phyloP scores from a whole-genome alignment of 2,329 filamentous ascomycete genomes.

The Sporothrix phasma region DNA sequence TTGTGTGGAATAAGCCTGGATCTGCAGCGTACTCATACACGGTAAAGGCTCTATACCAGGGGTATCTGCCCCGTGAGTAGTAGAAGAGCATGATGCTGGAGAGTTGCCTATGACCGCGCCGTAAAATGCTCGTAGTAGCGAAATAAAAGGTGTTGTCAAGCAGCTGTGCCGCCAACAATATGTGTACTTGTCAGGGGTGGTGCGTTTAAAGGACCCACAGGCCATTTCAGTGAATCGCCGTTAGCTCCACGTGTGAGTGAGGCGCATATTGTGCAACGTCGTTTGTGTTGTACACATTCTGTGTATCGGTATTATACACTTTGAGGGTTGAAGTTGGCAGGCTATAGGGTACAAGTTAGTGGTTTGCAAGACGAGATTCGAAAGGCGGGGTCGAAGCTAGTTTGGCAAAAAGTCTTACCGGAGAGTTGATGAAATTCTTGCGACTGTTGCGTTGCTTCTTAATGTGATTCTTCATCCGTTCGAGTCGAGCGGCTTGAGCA shows the following conservation, averaged over 20 bases:
- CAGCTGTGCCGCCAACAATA: background rate
- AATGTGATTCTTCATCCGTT: slow-evolving; percentile 96
- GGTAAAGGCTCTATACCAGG: background rate
- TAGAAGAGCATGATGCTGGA: background rate
- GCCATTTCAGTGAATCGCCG: background rate
- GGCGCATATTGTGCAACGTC: background rate
- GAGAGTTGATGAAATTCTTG: slow-evolving; percentile 91
- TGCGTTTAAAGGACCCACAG: background rate
- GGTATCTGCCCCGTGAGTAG: background rate
- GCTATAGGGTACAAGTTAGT: slow-evolving; percentile 28
- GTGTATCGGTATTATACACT: slow-evolving; percentile 34
- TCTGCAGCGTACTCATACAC: background rate
- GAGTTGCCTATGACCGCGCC: background rate
- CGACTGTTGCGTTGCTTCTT: slow-evolving; percentile 95
- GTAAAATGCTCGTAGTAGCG: background rate
- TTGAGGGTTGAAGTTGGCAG: slow-evolving; percentile 46
- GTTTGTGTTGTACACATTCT: background rate
- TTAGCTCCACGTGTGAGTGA: background rate
- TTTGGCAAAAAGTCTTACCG: slow-evolving; percentile 59
- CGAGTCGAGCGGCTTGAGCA: slow-evolving; percentile 91
- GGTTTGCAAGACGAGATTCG: slow-evolving; percentile 1
- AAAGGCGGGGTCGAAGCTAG: background rate
- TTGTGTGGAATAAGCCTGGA: background rate
- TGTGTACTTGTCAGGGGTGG: background rate
- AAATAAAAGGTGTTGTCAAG: background rate